Conservation (phyloP, 2,329 filamentous ascomycete genomes). For the Aureobasidium sp. region DNA sequence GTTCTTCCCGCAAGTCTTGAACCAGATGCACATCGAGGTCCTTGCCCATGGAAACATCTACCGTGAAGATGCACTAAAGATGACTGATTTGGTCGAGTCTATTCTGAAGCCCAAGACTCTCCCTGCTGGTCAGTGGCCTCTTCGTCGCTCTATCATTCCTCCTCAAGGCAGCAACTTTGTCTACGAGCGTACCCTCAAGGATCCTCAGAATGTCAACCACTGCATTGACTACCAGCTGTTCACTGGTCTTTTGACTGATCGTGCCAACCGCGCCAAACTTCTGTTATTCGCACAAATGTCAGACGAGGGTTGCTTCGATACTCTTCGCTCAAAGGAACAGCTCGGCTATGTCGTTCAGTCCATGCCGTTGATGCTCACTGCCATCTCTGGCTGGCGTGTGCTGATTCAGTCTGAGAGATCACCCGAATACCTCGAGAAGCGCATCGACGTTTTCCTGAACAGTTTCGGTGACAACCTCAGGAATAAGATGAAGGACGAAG, state of each 20-base stretch:
- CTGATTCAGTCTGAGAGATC: constrained; percentile 94
- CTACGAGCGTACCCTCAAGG: constrained; percentile 82
- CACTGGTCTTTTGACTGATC: constrained; percentile 60
- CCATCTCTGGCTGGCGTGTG: constrained; percentile 81
- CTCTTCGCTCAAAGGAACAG: constrained; percentile 96
- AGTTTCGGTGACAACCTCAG: constrained; percentile 71
- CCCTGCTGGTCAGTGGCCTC: constrained; percentile 81
- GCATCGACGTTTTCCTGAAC: constrained; percentile 87
- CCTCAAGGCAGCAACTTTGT: constrained; percentile 85
- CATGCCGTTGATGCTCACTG: constrained; percentile 77
- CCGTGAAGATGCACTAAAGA: constrained; percentile 89
- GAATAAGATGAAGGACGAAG: constrained; percentile 76
- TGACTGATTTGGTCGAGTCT: constrained; percentile 84
- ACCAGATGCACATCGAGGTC: constrained; percentile 88
- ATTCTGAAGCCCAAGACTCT: constrained; percentile 79
- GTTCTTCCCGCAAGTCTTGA: constrained; percentile 84
- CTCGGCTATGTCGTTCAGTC: constrained; percentile 97
- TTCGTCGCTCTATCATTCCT: constrained; percentile 79
- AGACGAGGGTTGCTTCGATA: constrained; percentile 94
- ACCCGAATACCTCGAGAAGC: constrained; percentile 83
- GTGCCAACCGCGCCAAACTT: constrained; percentile 76
- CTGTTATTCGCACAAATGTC: constrained; percentile 90
- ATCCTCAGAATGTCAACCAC: constrained; percentile 82
- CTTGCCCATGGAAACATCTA: constrained; percentile 94
- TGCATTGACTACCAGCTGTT: constrained; percentile 56